phyloP scores from a whole-genome alignment of 768 basidiomycete genomes.

The Auricularia cornea region DNA sequence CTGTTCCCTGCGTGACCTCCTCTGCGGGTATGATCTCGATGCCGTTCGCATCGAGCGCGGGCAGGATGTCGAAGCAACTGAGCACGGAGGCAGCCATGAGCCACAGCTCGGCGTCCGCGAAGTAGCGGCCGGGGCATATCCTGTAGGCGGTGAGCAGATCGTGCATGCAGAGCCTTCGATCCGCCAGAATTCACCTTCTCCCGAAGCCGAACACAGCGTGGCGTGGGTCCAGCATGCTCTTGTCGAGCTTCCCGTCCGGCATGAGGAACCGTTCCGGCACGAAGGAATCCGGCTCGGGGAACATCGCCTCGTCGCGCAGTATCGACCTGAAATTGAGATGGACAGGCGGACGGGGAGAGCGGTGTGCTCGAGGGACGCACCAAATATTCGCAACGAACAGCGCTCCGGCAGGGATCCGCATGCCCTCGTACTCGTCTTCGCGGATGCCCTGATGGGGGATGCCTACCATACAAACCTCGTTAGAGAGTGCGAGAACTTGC shows the following conservation, averaged over 20 bases:
- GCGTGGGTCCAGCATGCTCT: too few relatives aligned
- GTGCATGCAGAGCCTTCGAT: too few relatives aligned
- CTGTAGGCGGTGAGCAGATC: slow-evolving; percentile 19
- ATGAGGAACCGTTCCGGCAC: too few relatives aligned
- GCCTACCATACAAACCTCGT: not conserved
- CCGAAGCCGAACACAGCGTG: too few relatives aligned
- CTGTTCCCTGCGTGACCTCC: too few relatives aligned
- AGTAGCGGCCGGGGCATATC: slow-evolving; percentile 45
- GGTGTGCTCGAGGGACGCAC: not conserved
- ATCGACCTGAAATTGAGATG: too few relatives aligned
- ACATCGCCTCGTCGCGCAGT: too few relatives aligned
- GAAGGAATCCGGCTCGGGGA: too few relatives aligned
- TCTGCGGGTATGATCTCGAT: slow-evolving; percentile 23
- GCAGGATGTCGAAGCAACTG: slow-evolving; percentile 37
- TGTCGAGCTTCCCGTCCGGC: too few relatives aligned
- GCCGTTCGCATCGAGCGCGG: slow-evolving; percentile 34
- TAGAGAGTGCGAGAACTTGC: not conserved
- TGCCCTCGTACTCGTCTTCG: slow-evolving; percentile 4
- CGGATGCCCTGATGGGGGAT: not conserved
- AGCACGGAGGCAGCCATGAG: slow-evolving; percentile 36
- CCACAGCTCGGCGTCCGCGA: slow-evolving; percentile 43
- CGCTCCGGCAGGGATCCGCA: not conserved
- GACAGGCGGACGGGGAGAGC: too few relatives aligned
- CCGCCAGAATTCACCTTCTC: too few relatives aligned
- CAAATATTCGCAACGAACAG: slow-evolving; percentile 1